phyloP scores from a whole-genome alignment of 108 stramenopile species.

The Epipyxis sp. region DNA sequence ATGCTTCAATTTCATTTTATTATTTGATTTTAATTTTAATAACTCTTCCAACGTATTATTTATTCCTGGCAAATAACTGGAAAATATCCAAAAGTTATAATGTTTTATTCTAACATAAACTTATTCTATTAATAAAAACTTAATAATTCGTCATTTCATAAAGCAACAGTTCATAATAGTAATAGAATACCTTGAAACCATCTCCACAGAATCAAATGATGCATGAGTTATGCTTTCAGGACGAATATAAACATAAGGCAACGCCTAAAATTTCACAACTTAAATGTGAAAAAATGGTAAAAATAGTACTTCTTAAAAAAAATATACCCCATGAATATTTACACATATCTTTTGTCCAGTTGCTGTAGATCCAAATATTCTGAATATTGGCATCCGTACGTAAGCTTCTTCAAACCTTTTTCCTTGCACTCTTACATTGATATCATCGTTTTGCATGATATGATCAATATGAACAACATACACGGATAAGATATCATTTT shows the following conservation, averaged over 20 bases:
- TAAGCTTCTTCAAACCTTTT: too few species aligned
- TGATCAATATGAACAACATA: too few species aligned
- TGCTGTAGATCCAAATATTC: constrained; percentile 53
- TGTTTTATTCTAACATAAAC: too few species aligned
- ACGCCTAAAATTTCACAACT: neutral
- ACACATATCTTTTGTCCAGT: constrained; percentile 53
- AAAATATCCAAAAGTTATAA: neutral
- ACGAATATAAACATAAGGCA: constrained; percentile 26
- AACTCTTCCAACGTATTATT: neutral
- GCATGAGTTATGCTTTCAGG: constrained; percentile 12
- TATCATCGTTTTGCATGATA: too few species aligned
- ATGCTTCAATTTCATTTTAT: neutral
- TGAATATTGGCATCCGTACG: constrained; percentile 51
- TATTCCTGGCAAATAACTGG: neutral
- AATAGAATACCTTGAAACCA: constrained; percentile 2
- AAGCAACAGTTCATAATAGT: too few species aligned
- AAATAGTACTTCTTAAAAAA: neutral
- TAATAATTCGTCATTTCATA: too few species aligned
- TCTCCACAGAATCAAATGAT: neutral
- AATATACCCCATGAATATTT: constrained; percentile 50
- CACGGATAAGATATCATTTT: too few species aligned
- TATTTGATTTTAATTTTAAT: neutral
- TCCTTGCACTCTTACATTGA: too few species aligned
- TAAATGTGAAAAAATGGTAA: constrained; percentile 12
- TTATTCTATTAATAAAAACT: too few species aligned